Evolutionary conservation across 2,329 filamentous ascomycete species (phyloP), one percentile per base, ranked within the genome.

Genomic region (Domatiomyces catenatus): DNA sequence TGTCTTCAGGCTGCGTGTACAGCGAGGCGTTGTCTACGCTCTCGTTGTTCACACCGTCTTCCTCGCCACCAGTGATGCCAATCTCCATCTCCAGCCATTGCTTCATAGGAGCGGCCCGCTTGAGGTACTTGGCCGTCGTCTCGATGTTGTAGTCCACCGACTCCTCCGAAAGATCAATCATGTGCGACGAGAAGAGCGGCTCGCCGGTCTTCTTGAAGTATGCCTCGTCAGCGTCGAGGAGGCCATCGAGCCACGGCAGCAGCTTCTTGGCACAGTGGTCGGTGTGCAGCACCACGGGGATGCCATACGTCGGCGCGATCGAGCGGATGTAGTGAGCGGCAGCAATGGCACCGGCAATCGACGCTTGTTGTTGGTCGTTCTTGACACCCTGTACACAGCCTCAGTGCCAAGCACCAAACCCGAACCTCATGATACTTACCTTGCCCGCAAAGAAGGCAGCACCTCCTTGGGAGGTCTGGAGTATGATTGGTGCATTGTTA

Each of bases 231-330:
- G 83, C 90, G 57, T 92, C 88, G 62, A 96, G 72, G 82, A 95
- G 89, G 68, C 89, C 89, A 66, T 95, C 89, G 67, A 96, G 76
- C 90, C 90, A 96, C 56, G 92, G 92, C 52, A 96, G 82, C 53
- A 96, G 86, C 83, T 96, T 96, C 85, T 96, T 96, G 67, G 92
- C 90, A 73, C 90, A 94, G 77, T 96, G 92, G 70, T 98, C 92
- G 67, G 90, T 93, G 80, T 95, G 89, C 54, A 96, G 81, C 63
- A 96, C 76, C 61, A 94, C 87, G 64, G 90, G 90, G 59, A 96
- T 74, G 61, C 83, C 87, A 72, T 98, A 98, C 61, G 78, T 62
- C 54, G 90, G 86, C 48, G 92, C 87, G 63, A 96, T 73, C 60
- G 84, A 75, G 66, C 89, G 86, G 74, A 95, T 87, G 76, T 86